Conservation (phyloP, 306 rosid species). For the Prunus persica region Prunus_persica_NCBIv2 NC_034012.1:13510001-13510500, state of each 20-base stretch:
- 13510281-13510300: conserved; percentile 68
- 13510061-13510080: not conserved
- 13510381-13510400: not conserved
- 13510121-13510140: not conserved
- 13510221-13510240: conserved; percentile 82
- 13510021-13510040: not conserved
- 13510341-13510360: not conserved
- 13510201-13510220: conserved; percentile 84
- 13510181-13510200: conserved; percentile 79
- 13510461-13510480: conserved; percentile 57
- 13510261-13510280: conserved; percentile 91
- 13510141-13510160: conserved; percentile 22
- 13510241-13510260: conserved; percentile 63
- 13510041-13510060: not conserved
- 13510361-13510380: not conserved
- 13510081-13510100: not conserved
- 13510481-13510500: conserved; percentile 44
- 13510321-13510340: conserved; percentile 57
- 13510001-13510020: not conserved
- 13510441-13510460: conserved; percentile 35
- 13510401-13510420: not conserved
- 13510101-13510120: not conserved
- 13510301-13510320: conserved; percentile 71
- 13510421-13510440: conserved; percentile 6
- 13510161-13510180: conserved; percentile 57